Conservation (phyloP, 108 stramenopile genomes). For the Nannochloropsis gaditana region DNA sequence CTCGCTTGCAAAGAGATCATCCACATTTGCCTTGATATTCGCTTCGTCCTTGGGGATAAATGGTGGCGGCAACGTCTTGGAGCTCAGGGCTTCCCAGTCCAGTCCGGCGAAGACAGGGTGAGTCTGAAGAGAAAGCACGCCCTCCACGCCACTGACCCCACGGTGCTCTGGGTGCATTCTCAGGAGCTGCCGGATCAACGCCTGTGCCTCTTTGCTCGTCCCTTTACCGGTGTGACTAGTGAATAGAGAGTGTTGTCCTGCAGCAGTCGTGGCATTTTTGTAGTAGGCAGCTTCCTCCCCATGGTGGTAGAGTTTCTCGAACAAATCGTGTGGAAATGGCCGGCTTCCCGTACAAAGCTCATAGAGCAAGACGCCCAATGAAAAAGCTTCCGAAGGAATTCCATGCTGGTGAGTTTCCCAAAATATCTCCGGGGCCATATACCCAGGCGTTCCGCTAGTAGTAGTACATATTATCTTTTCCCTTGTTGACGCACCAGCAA, state of each 20-base stretch:
- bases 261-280: neutral
- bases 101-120: neutral
- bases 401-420: conserved; percentile 8
- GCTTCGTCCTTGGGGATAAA: conserved; percentile 12
- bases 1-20: neutral
- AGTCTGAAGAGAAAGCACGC: neutral
- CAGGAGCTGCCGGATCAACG: neutral
- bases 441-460: conserved; percentile 10
- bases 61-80: neutral
- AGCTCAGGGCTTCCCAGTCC: conserved; percentile 11
- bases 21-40: neutral
- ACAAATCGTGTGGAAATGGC: neutral
- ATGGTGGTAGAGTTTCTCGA: neutral
- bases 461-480: neutral
- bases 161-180: neutral
- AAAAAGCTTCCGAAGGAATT: neutral
- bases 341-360: neutral
- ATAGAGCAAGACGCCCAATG: neutral
- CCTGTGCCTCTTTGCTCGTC: neutral
- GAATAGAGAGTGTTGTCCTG: neutral
- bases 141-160: neutral
- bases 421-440: neutral
- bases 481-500: neutral
- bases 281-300: conserved; percentile 1
- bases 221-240: neutral